Base-by-base conservation (phyloP, 768 basidiomycete genomes). In the Postia placenta region DNA sequence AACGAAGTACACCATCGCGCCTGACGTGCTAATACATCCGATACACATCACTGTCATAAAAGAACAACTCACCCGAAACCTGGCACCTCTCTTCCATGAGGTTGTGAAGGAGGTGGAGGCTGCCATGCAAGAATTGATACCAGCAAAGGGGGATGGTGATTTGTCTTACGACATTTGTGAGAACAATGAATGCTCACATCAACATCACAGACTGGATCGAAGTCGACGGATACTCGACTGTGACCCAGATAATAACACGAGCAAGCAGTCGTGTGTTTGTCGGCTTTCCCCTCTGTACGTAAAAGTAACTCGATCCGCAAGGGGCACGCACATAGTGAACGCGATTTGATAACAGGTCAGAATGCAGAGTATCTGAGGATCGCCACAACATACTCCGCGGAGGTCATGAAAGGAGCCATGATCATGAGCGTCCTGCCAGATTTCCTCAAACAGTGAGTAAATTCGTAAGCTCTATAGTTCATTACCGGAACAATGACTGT, bases 251-350 rank as follows among this genome's bases (percentile, higher is more conserved):
- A 14, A 57, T 79, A 11, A 64, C 67, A 28, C 68, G 74, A 33
- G 59, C 65, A 3, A 72, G 60, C 42, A 77, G 74, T 51, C 69
- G 79, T 15, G 40, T 69, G 0, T 74, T 80, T 46, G 72, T 80
- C 4, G 80, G 78, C 0, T 59, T 69, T 25, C 75, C 76, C 2
- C 43, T 74, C 1, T 79, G 78, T 76, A 38, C 22, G 70, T 63
- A 9, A 15, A 4, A 7, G 30, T 33, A 33, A 17, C 20, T 39
- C 38, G 20, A 35, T 35, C 33, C 38, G 20, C 45, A 42, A 37
- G 15, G 30, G 15, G 15, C 15, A 7, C 30, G 30, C 7, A 15
- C 15, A 7, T 33, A 33, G 15, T 33, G 7, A 33, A 7, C 30
- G 9, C 30, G 30, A 33, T 7, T 15, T 15, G 30, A 33, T 33